phyloP scores from a whole-genome alignment of 495 filamentous ascomycete species.

The Pseudotulostoma volvatum region DNA sequence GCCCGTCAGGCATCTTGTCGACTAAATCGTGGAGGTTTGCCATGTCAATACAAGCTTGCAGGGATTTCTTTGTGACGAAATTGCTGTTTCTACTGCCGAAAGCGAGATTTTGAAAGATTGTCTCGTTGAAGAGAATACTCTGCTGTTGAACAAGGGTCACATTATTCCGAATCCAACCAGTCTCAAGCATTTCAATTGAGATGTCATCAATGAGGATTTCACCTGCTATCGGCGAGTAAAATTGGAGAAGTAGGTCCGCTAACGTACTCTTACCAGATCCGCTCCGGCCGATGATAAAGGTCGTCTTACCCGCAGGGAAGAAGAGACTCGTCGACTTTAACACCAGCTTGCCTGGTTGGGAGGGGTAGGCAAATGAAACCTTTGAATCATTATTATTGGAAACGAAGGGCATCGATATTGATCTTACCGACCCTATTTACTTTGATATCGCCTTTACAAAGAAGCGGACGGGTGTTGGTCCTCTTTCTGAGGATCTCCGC shows the following conservation, averaged over 20 bases:
- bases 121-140: slow-evolving; percentile 71
- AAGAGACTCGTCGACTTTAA: slow-evolving; percentile 44
- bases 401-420: slow-evolving; percentile 2
- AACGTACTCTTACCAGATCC: slow-evolving; percentile 92
- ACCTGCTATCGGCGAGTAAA: slow-evolving; percentile 53
- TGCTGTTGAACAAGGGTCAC: slow-evolving; percentile 74
- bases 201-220: slow-evolving; percentile 53
- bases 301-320: slow-evolving; percentile 57
- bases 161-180: slow-evolving; percentile 61
- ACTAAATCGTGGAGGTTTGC: slow-evolving; percentile 61
- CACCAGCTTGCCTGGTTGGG: slow-evolving; percentile 44
- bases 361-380: slow-evolving; percentile 76
- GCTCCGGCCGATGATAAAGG: slow-evolving; percentile 71
- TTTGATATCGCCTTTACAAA: slow-evolving; percentile 49
- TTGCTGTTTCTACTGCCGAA: slow-evolving; percentile 43
- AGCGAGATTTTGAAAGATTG: slow-evolving; percentile 63
- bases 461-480: slow-evolving; percentile 1
- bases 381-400: too few species aligned
- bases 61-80: slow-evolving; percentile 32
- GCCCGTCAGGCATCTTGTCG: slow-evolving; percentile 49
- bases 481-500: slow-evolving; percentile 9
- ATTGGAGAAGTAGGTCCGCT: slow-evolving; percentile 58
- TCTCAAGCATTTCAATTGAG: slow-evolving; percentile 43
- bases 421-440: slow-evolving; percentile 45
- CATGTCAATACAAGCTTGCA: slow-evolving; percentile 38